phyloP scores from a whole-genome alignment of 2,329 filamentous ascomycete species.

The Botrytis squamosa region DNA sequence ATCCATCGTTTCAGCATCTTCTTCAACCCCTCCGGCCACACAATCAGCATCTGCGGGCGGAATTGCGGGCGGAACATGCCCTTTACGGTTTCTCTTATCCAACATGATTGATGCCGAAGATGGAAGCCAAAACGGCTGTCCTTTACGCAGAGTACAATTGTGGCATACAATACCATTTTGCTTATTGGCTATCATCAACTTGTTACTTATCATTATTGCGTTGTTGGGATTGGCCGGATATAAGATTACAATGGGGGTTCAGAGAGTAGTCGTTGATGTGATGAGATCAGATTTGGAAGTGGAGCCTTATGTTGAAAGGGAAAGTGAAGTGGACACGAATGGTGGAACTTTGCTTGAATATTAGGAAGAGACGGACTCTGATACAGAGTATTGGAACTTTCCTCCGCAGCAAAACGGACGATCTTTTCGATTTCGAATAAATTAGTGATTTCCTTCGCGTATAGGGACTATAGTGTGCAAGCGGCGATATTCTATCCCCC shows the following conservation, averaged over 20 bases:
- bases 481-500: background rate
- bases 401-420: background rate
- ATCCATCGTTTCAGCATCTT: constrained; percentile 27
- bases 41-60: constrained; percentile 22
- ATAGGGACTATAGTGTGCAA: background rate
- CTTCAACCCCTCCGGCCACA: constrained; percentile 17
- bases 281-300: constrained; percentile 24
- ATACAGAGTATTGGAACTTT: no score
- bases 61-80: constrained; percentile 31
- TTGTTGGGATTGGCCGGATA: constrained; percentile 35
- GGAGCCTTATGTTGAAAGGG: constrained; percentile 22
- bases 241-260: constrained; percentile 28
- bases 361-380: background rate
- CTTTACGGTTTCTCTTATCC: constrained; percentile 33
- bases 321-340: constrained; percentile 20
- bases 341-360: background rate
- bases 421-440: background rate
- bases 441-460: background rate
- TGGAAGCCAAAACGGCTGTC: constrained; percentile 26
- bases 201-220: constrained; percentile 33
- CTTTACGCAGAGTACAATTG: constrained; percentile 33
- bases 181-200: constrained; percentile 34
- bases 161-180: constrained; percentile 37
- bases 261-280: constrained; percentile 25
- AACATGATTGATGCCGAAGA: constrained; percentile 30